These are phyloP conservation scores for Colletotrichum acutatum DNA, from an alignment of 2,329 filamentous ascomycete species.

Conservation along the genomic window DNA sequence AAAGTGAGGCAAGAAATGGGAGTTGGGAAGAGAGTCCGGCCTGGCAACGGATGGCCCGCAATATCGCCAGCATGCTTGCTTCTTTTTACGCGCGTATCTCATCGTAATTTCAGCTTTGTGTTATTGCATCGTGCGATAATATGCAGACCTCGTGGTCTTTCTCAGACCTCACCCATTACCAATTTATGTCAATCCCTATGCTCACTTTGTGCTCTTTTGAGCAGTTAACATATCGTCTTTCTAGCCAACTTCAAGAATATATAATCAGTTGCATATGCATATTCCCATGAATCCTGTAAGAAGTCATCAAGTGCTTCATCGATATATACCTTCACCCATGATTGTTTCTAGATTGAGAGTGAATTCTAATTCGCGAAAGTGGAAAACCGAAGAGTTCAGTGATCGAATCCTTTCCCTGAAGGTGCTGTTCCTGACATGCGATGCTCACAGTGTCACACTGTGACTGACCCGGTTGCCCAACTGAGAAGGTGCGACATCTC, in stretches of 20 bases:
- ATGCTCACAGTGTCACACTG: conserved; percentile 18
- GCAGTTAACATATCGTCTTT: neutral
- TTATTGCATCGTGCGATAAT: neutral
- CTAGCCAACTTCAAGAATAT: neutral
- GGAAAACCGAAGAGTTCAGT: neutral
- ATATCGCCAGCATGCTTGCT: neutral
- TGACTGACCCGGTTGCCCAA: conserved; percentile 10
- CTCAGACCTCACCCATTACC: neutral
- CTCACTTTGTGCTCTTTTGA: neutral
- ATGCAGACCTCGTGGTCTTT: neutral
- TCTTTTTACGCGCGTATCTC: neutral
- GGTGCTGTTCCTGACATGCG: neutral
- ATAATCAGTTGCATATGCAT: neutral
- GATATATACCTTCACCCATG: no score
- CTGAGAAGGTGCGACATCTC: conserved; percentile 32
- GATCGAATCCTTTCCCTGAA: neutral
- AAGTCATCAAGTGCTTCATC: no score
- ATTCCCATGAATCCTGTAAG: neutral
- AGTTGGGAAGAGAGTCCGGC: neutral
- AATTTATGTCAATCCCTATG: neutral
- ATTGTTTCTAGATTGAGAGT: neutral
- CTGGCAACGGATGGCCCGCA: neutral
- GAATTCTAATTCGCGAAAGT: neutral
- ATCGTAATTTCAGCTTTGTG: neutral
- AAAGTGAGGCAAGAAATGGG: neutral